Percentiles rank a stretch among this genome's conserved stretches.
Conservation (phyloP, 1,139 yeast species). For the Taphrina sp. region DNA sequence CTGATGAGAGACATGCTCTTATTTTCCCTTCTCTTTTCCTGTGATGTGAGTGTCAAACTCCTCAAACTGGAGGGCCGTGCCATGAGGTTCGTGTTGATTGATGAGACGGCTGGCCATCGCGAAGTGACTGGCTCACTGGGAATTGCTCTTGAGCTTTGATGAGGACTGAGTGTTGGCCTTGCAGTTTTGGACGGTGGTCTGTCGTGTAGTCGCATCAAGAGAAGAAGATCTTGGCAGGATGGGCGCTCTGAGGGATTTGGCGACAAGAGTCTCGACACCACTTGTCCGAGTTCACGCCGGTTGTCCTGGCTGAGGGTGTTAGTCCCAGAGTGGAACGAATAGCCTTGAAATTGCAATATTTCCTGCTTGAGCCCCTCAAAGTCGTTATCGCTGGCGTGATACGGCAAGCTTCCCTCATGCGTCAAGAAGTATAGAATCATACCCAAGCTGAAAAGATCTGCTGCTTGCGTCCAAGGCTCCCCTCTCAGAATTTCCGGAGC, state of each 20-base stretch:
- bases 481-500: slow-evolving; percentile 35
- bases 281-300: slow-evolving; percentile 48
- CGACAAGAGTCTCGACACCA: slow-evolving; percentile 47
- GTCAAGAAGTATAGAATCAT: slow-evolving; percentile 73
- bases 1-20: too few species aligned
- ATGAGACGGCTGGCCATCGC: not conserved
- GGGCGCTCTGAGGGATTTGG: slow-evolving; percentile 50
- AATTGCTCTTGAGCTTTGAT: not conserved
- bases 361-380: slow-evolving; percentile 48
- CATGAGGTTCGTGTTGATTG: not conserved
- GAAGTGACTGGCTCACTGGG: slow-evolving; percentile 5
- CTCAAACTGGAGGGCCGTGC: too few species aligned
- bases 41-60: too few species aligned
- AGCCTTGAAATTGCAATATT: slow-evolving; percentile 46
- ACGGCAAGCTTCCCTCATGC: slow-evolving; percentile 57
- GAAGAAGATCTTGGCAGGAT: slow-evolving; percentile 48
- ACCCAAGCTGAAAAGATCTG: slow-evolving; percentile 81
- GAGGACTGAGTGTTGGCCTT: not conserved
- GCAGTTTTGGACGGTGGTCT: not conserved
- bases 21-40: too few species aligned
- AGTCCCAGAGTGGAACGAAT: slow-evolving; percentile 38
- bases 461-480: slow-evolving; percentile 18
- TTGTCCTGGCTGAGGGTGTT: slow-evolving; percentile 42
- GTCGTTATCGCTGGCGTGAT: slow-evolving; percentile 41
- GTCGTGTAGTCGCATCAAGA: slow-evolving; percentile 39